Percentiles rank a stretch among this genome's conserved stretches.
Evolutionary conservation across 495 filamentous ascomycete species (phyloP).

Genomic region (Penicillium mononematosum): DNA sequence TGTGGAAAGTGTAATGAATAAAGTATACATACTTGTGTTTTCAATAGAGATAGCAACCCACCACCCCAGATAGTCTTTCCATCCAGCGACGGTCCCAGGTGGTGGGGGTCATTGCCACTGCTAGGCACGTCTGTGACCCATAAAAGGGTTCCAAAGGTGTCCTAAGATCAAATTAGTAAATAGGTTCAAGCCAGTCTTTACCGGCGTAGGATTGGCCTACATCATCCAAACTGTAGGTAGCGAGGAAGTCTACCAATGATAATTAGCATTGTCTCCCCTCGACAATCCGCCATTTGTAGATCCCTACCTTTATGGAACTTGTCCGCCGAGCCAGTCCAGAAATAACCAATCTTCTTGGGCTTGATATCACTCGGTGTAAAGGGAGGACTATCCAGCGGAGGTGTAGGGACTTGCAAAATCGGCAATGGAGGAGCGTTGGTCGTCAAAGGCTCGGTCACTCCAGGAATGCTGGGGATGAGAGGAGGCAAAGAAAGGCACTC

Average conservation of each 20-base stretch:
- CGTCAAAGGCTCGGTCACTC: constrained; percentile 55
- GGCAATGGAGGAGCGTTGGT: constrained; percentile 53
- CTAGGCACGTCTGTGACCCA: constrained; percentile 59
- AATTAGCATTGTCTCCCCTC: background rate
- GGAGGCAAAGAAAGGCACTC: constrained; percentile 45
- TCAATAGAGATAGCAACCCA: constrained; percentile 60
- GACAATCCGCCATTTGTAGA: background rate
- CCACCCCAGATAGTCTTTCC: constrained; percentile 61
- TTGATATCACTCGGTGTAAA: constrained; percentile 54
- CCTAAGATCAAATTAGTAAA: constrained; percentile 27
- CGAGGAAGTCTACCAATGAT: constrained; percentile 50
- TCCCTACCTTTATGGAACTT: constrained; percentile 50
- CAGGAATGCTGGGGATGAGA: constrained; percentile 58
- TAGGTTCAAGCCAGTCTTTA: background rate
- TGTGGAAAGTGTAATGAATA: background rate
- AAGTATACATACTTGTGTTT: constrained; percentile 44
- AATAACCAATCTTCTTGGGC: constrained; percentile 67
- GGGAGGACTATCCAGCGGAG: constrained; percentile 53
- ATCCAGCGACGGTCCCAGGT: constrained; percentile 56
- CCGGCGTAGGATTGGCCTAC: constrained; percentile 23
- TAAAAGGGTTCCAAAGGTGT: constrained; percentile 59
- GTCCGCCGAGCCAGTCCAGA: constrained; percentile 61
- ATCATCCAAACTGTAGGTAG: constrained; percentile 60
- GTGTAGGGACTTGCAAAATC: constrained; percentile 58
- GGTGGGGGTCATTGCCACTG: constrained; percentile 62